Base-by-base conservation (phyloP, 2,329 filamentous ascomycete genomes). In the Rhynchosporium secalis region DNA sequence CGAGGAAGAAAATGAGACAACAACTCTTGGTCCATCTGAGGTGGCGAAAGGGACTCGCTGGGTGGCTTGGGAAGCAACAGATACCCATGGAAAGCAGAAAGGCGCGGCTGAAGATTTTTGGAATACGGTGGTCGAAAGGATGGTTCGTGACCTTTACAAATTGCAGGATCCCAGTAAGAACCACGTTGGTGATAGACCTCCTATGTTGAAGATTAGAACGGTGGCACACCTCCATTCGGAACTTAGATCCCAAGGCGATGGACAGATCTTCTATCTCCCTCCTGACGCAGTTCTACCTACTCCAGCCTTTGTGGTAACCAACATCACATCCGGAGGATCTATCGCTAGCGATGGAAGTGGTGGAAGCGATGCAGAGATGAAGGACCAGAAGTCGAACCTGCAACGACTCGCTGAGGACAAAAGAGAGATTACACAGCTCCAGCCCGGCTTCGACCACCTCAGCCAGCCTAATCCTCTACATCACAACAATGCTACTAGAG, bases 151-250 rank as follows among this genome's bases (percentile, higher is more conserved):
- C 13, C 6, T 10, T 36, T 10, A 36, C 9, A 36, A 15, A 8
- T n/a, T 47, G 29, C 31, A n/a, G 8, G 5, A 20, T 20, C 20
- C 20, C 20, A 20, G 41, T 1, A 29, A 15, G n/a, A 29, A 33
- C 26, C 28, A 46, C 2, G 43, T 20, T 28, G 31, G 29, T 26
- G 29, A 29, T 4, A 57, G 33, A 41, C 28, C 15, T 9, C 41
- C 55, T 20, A 47, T 57, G 28, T 12, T 57, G 41, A 57, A 57
- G 43, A 41, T 47, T 47, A 38, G 55, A 29, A 57, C 55, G 15
- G 41, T 57, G 43, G 55, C 36, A 8, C 46, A 57, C 9, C 28
- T 46, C 1, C 20, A 20, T 20, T 20, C 20, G 20, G 20, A 20
- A 20, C 13, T 8, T 8, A 3, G 9, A 6, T 36, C 33, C 33